phyloP scores from a whole-genome alignment of 305 asterid genomes.

The Solanum hybrid region DNA sequence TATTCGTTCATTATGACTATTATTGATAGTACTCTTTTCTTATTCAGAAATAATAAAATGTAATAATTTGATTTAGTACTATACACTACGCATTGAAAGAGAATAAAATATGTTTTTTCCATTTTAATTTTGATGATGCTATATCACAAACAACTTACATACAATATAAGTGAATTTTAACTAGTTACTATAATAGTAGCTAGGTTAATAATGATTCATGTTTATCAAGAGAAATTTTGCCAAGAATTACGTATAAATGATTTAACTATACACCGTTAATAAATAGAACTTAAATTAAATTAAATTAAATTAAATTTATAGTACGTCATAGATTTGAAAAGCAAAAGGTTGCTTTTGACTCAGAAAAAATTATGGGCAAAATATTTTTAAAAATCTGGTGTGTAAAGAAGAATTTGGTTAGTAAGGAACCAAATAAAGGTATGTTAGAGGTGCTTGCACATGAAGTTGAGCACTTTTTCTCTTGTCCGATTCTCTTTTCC shows the following conservation, averaged over 20 bases:
- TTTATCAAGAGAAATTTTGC: no score
- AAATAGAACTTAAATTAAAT: background rate
- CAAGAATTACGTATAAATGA: no score
- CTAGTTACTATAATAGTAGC: background rate
- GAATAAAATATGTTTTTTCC: background rate
- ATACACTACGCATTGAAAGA: background rate
- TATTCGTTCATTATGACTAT: background rate
- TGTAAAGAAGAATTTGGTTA: background rate
- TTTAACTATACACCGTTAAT: no score
- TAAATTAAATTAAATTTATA: background rate
- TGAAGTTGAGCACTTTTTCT: constrained; percentile 39
- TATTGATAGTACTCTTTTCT: background rate
- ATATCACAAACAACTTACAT: background rate
- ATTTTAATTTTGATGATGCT: background rate
- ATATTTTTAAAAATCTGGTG: constrained; percentile 10
- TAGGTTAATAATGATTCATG: no score
- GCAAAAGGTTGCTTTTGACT: background rate
- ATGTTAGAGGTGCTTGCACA: constrained; percentile 40
- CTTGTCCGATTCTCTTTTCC: background rate
- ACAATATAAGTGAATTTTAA: background rate
- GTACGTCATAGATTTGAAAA: background rate
- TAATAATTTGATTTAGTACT: background rate
- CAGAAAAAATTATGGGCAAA: background rate
- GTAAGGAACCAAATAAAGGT: constrained; percentile 14
- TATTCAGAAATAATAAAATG: background rate